These are phyloP conservation scores for Platanthera guangdongensis DNA, from an alignment of 106 monocot species.

Conservation along the genomic window DNA sequence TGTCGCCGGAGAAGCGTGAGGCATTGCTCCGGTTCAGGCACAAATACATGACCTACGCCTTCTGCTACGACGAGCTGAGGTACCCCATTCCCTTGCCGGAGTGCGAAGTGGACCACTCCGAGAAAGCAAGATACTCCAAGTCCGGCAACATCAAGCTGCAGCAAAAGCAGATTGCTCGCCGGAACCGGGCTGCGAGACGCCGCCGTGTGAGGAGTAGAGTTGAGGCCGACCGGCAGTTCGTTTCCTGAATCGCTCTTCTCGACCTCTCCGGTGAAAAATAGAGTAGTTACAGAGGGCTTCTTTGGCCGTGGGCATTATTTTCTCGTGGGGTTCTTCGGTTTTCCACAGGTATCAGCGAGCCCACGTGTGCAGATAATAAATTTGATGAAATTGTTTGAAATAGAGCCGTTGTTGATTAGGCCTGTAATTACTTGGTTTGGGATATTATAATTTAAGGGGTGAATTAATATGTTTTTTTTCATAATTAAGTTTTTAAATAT, in stretches of 20 bases:
- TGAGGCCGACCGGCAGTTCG: not conserved
- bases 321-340: too few relatives aligned
- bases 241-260: not conserved
- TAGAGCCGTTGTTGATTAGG: too few relatives aligned
- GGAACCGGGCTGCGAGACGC: not conserved
- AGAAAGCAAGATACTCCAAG: slow-evolving; percentile 30
- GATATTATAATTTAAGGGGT: too few relatives aligned
- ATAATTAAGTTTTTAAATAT: too few relatives aligned
- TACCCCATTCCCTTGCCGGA: slow-evolving; percentile 45
- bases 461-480: too few relatives aligned
- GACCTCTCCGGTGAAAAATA: too few relatives aligned
- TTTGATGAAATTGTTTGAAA: too few relatives aligned
- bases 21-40: slow-evolving; percentile 42
- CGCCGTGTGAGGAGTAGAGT: not conserved
- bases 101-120: slow-evolving; percentile 25
- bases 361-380: too few relatives aligned
- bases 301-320: too few relatives aligned
- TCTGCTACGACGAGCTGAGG: slow-evolving; percentile 40
- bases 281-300: too few relatives aligned
- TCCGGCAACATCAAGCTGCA: slow-evolving; percentile 32
- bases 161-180: not conserved
- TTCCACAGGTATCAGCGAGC: too few relatives aligned
- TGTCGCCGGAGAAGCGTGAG: slow-evolving; percentile 28
- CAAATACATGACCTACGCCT: slow-evolving; percentile 50
- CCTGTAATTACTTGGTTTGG: too few relatives aligned